These are phyloP conservation scores for Blastomyces parvus DNA, from an alignment of 2,329 filamentous ascomycete species.

Conservation along the genomic window DNA sequence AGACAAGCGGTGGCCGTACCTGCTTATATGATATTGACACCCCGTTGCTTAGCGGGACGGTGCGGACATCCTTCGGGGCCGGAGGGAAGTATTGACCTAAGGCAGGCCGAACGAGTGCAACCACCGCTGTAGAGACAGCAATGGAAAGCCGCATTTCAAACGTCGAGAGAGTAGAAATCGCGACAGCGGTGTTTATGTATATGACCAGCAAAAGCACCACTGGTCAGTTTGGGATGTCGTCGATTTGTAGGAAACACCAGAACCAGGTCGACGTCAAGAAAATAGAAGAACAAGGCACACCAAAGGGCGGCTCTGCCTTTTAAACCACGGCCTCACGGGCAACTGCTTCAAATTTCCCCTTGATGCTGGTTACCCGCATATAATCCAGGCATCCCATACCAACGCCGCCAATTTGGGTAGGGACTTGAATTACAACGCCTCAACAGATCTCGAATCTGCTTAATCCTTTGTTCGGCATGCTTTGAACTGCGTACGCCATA, in stretches of 20 bases:
- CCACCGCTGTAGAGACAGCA: neutral
- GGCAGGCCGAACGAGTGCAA: neutral
- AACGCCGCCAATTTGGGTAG: neutral
- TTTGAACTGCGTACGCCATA: neutral
- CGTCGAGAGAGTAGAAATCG: neutral
- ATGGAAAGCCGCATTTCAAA: neutral
- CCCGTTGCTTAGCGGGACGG: conserved; percentile 34
- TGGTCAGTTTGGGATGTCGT: neutral
- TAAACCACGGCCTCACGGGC: neutral
- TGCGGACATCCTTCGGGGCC: conserved; percentile 31
- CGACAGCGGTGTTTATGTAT: neutral
- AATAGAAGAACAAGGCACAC: neutral
- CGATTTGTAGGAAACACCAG: neutral
- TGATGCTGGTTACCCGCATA: neutral
- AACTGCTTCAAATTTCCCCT: neutral
- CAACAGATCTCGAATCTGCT: neutral
- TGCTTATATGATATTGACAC: conserved; percentile 40
- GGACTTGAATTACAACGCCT: neutral
- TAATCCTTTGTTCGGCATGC: neutral
- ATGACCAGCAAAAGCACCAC: neutral
- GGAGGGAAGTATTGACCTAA: conserved; percentile 28
- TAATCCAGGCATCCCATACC: neutral
- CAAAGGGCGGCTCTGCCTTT: neutral
- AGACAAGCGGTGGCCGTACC: conserved; percentile 21
- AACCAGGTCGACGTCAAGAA: neutral